Percentiles rank a stretch among this genome's conserved stretches.
phyloP scores from a whole-genome alignment of 257 asterid genomes.

The Penstemon davidsonii region DNA sequence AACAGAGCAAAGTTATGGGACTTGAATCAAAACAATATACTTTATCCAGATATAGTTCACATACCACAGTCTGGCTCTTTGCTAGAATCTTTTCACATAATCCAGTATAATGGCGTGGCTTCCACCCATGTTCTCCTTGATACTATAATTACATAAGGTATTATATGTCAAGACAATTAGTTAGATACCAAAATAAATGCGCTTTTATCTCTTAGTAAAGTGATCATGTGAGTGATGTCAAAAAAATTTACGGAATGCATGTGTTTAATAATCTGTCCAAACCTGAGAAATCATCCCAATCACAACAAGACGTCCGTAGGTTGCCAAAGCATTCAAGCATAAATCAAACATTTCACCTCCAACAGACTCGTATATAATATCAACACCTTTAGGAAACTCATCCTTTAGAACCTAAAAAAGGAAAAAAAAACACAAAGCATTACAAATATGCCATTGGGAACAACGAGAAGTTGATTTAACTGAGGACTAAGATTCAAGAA shows the following conservation, averaged over 20 bases:
- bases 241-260: conserved; percentile 3
- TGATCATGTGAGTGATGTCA: conserved; percentile 7
- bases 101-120: conserved; percentile 75
- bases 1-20: conserved; percentile 3
- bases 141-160: conserved; percentile 50
- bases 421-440: conserved; percentile 14
- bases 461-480: background rate
- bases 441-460: conserved; percentile 1
- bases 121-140: conserved; percentile 97
- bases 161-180: conserved; percentile 13
- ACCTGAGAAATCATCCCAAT: conserved; percentile 99
- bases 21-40: conserved; percentile 11
- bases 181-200: conserved; percentile 17
- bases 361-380: conserved; percentile 85
- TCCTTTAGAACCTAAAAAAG: conserved; percentile 63
- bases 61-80: conserved; percentile 95
- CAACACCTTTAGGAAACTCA: conserved; percentile 91
- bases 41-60: conserved; percentile 30
- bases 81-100: conserved; percentile 83
- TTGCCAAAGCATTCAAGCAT: conserved; percentile 85
- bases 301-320: conserved; percentile 84
- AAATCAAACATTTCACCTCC: conserved; percentile 92
- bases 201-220: conserved; percentile 14
- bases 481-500: too few species aligned
- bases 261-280: conserved; percentile 19